Base-by-base conservation (phyloP, 805 yeast species). In the Vanderwaltozyma verrucispora region DNA sequence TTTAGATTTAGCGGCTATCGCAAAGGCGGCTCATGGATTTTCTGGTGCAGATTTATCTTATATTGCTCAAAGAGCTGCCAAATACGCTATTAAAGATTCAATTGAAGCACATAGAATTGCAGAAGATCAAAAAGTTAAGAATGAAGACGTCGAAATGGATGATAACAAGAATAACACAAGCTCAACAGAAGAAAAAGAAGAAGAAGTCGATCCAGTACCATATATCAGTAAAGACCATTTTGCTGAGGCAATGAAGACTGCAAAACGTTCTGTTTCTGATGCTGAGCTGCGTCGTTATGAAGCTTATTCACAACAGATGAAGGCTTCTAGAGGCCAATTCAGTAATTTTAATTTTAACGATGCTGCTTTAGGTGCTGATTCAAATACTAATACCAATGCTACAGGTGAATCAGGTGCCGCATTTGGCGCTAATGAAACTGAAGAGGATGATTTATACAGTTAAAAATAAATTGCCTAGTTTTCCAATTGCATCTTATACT, bases 191-290 rank as follows among this genome's bases (percentile, higher is more conserved):
- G 27, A 24, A 24, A 5, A 37, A 33, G 78, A 64, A 40, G 63
- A 65, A 54, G 60, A 65, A 49, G 85, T 73, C 43, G 98, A 92
- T 61, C 86, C 95, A 24, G 99, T 92, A 49, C 98, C 99, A 54
- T 92, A 64, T 63, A 89, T 92, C 54, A 84, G 95, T 23, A 83
- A 81, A 59, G 80, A 80, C 36, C 99, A 92, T 63, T 87, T 92
- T 54, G 96, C 92, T 65, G 97, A 92, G 70, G 99, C 99, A 33
- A 92, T 92, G 99, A 88, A 89, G 77, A 87, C 97, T 1, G 99
- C 98, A 36, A 82, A 87, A 65, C 83, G 97, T 54, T 88, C 96
- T 40, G 99, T 92, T 35, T 80, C 94, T 29, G 97, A 94, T 57
- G 85, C 96, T 28, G 98, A 92, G 66, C 74, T 92, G 57, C 92